Percentiles rank a stretch among this genome's conserved stretches.
Evolutionary conservation across 345 rosid genomes (phyloP).

Genomic region (Eucalyptus curtisii): DNA sequence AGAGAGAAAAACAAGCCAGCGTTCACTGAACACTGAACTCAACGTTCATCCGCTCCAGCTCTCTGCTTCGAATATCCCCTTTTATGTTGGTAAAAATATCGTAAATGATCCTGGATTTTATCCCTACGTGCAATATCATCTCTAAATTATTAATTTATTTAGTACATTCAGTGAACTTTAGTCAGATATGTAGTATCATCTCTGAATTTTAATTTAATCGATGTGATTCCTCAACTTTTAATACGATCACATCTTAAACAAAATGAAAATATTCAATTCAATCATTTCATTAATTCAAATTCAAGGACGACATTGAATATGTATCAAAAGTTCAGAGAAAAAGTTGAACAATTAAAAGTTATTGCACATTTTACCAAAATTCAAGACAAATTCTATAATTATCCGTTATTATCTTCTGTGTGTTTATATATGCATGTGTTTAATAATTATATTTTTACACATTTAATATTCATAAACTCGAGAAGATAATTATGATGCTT

Average conservation of each 20-base stretch:
- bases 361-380: fast-evolving
- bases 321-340: fast-evolving
- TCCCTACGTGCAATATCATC: fast-evolving
- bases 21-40: not conserved
- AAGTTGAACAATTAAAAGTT: too few species aligned
- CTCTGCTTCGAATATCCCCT: too few species aligned
- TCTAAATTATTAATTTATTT: fast-evolving
- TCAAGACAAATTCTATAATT: not conserved
- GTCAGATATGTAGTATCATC: fast-evolving
- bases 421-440: not conserved
- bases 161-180: fast-evolving
- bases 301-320: fast-evolving
- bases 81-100: too few species aligned
- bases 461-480: not conserved
- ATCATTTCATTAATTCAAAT: fast-evolving
- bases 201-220: fast-evolving
- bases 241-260: too few species aligned
- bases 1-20: not conserved
- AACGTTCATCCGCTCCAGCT: not conserved
- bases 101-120: fast-evolving
- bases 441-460: too few species aligned
- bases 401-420: fast-evolving
- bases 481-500: not conserved
- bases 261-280: too few species aligned
- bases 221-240: fast-evolving